Evolutionary conservation across 2,329 filamentous ascomycete genomes (phyloP), one percentile per base, ranked within the genome.

Genomic region (Graphiopsis chlorocephala): DNA sequence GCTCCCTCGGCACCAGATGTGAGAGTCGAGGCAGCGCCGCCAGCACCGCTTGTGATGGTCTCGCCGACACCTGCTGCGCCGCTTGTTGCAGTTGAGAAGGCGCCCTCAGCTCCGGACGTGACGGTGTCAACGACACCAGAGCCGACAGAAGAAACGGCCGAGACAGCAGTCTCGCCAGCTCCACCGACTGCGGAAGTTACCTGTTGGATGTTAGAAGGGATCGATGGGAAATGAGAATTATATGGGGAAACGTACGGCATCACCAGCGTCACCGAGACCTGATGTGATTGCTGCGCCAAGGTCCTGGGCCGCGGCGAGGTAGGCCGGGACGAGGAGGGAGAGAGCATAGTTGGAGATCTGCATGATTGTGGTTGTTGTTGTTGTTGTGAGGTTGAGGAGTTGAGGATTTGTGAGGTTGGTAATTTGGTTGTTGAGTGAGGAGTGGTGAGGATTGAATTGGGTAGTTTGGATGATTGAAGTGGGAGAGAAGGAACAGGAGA

Each of bases 251-350:
- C 55, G 23, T 20, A 58, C 55, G 14, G 31, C 55, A n/a, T 7
- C 33, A 28, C 48, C 68, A n/a, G 55, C 60, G 29, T 53, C 50
- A 53, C 50, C 50, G 17, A 53, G 50, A n/a, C 50, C 50, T 29
- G 50, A 53, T 53, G 50, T 53, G 50, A 53, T 53, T 25, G 50
- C 50, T n/a, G 26, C 50, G 38, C n/a, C 47, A 17, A 33, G 23
- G 15, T 45, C 56, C 26, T 72, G 70, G 11, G 69, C 69, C 29
- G 50, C 50, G 64, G 64, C 69, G n/a, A 72, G 31, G 47, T 61
- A 61, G 28, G 65, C 64, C 15, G 68, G 66, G n/a, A 65, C 52
- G 64, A 72, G 62, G 60, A 72, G 50, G 52, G 70, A 62, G 61
- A 67, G 50, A 23, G 55, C 55, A 35, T 58, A 58, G 45, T 69